phyloP scores from a whole-genome alignment of 176 grass and related monocot species.

The Poa pratensis region DNA sequence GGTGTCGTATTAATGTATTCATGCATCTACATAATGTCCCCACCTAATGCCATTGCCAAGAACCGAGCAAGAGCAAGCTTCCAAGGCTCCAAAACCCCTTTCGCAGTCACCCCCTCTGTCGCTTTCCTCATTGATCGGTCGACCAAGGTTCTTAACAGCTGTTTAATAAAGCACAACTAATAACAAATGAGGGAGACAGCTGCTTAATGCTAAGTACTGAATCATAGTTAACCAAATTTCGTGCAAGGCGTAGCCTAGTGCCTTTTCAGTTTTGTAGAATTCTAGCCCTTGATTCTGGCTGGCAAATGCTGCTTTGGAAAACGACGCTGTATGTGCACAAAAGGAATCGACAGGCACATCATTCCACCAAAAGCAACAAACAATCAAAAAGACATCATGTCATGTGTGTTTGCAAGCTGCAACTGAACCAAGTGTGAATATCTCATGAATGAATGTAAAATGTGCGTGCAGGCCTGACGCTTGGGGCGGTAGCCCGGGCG shows the following conservation, averaged over 20 bases:
- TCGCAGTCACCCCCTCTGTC: not conserved
- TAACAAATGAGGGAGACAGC: not conserved
- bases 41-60: not conserved
- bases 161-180: not conserved
- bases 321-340: not conserved
- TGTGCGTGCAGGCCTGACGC: slow-evolving; percentile 30
- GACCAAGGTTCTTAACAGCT: not conserved
- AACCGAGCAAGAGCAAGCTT: not conserved
- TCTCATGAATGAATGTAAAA: not conserved
- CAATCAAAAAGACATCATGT: not conserved
- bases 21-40: not conserved
- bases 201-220: not conserved
- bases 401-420: not conserved
- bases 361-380: slow-evolving; percentile 8
- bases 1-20: not conserved
- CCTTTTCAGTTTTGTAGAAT: not conserved
- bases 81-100: not conserved
- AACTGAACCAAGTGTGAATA: not conserved
- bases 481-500: slow-evolving; percentile 44
- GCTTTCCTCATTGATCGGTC: not conserved
- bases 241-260: not conserved
- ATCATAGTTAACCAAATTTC: not conserved
- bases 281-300: not conserved
- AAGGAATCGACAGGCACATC: not conserved
- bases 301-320: not conserved